phyloP scores from a whole-genome alignment of 1,284 basidiomycete species.

The Ceratobasidium sp. region DNA sequence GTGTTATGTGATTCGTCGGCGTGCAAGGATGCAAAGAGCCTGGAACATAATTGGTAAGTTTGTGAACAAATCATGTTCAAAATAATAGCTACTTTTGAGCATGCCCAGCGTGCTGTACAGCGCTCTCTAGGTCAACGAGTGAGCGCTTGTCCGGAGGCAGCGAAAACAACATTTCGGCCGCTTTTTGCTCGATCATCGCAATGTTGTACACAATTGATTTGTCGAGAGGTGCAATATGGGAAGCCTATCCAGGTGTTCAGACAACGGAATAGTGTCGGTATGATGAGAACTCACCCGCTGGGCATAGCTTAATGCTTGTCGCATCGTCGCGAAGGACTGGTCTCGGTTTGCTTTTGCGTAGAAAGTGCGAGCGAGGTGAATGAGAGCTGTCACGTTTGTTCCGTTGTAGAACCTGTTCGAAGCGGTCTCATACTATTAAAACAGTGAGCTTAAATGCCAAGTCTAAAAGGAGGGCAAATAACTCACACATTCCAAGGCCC shows the following conservation, averaged over 20 bases:
- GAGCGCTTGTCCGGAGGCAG: constrained; percentile 78
- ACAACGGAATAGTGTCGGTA: not conserved
- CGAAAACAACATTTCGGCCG: constrained; percentile 85
- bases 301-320: constrained; percentile 79
- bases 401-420: constrained; percentile 75
- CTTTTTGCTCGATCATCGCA: constrained; percentile 96
- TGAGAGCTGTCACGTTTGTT: constrained; percentile 75
- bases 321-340: constrained; percentile 81
- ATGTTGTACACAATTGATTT: constrained; percentile 93
- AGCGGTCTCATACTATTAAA: constrained; percentile 84
- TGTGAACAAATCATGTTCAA: not conserved
- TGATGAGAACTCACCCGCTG: constrained; percentile 66
- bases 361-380: constrained; percentile 90
- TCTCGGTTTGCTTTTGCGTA: constrained; percentile 92
- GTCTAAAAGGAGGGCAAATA: not conserved
- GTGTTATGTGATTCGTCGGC: constrained; percentile 73
- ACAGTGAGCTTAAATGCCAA: not conserved
- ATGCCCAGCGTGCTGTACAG: constrained; percentile 84
- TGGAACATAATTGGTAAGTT: constrained; percentile 51
- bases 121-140: constrained; percentile 78
- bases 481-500: constrained; percentile 92
- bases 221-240: constrained; percentile 83
- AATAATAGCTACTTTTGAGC: constrained; percentile 77
- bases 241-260: constrained; percentile 63
- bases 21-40: constrained; percentile 84